Evolutionary conservation across 768 basidiomycete genomes (phyloP).

Genomic region (Leucocoprinus leucothites): DNA sequence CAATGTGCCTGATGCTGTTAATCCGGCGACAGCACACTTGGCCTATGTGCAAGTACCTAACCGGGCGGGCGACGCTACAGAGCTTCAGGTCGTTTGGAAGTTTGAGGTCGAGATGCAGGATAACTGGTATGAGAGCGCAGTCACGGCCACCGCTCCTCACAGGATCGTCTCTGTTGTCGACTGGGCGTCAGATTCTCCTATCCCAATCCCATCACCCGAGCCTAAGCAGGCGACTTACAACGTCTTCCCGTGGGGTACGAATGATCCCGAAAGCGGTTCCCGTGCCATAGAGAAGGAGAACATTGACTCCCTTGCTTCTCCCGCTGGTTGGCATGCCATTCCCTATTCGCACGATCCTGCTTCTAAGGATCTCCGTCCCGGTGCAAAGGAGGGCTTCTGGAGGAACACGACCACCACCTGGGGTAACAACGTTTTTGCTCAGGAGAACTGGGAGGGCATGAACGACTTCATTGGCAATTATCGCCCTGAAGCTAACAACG

Average conservation of each 20-base stretch:
- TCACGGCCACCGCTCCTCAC: conserved; percentile 72
- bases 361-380: conserved; percentile 23
- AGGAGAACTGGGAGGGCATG: conserved; percentile 87
- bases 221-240: conserved; percentile 51
- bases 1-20: conserved; percentile 74
- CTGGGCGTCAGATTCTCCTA: conserved; percentile 83
- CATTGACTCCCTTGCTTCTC: conserved; percentile 76
- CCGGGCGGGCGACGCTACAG: conserved; percentile 49
- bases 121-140: conserved; percentile 94
- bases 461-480: conserved; percentile 68
- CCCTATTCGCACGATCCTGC: conserved; percentile 70
- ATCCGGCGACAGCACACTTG: conserved; percentile 75
- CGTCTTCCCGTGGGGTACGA: conserved; percentile 78
- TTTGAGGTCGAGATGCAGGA: conserved; percentile 92
- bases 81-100: conserved; percentile 83
- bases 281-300: conserved; percentile 58
- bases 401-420: conserved; percentile 77
- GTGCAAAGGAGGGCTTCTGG: conserved; percentile 33
- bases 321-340: conserved; percentile 89
- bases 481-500: conserved; percentile 66
- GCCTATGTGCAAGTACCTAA: conserved; percentile 82
- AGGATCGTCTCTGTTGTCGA: conserved; percentile 88
- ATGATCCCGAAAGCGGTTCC: conserved; percentile 77
- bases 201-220: conserved; percentile 33
- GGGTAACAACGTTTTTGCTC: conserved; percentile 91